Conservation (phyloP, 176 grass and related monocot genomes). For the Saccharum spontaneum region DNA sequence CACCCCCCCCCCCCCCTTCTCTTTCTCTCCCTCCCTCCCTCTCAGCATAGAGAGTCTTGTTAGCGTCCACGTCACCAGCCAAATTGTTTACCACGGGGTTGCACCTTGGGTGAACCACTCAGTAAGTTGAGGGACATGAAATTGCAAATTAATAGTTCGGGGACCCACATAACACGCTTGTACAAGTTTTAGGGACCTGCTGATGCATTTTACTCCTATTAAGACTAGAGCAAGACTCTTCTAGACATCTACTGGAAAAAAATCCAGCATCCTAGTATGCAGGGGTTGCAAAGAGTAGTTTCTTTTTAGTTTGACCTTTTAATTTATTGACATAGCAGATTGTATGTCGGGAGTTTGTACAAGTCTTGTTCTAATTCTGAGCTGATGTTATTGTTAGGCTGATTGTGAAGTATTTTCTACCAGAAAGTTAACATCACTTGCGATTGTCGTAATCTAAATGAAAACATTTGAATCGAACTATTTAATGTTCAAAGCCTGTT, state of each 20-base stretch:
- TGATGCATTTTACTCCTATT: not conserved
- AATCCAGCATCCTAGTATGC: not conserved
- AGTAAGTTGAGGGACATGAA: not conserved
- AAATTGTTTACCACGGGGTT: not conserved
- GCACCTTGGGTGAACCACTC: not conserved
- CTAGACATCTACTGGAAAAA: not conserved
- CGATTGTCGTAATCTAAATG: not conserved
- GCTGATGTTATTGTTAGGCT: not conserved
- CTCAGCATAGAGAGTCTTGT: not conserved
- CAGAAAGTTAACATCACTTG: not conserved
- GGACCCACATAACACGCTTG: not conserved
- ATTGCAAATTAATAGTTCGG: not conserved
- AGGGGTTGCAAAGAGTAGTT: not conserved
- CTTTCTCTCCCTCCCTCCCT: too few species aligned
- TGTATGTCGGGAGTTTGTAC: not conserved
- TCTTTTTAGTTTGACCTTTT: not conserved
- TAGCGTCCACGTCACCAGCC: not conserved
- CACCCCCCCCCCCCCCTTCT: too few species aligned
- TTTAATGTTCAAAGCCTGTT: not conserved
- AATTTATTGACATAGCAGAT: not conserved
- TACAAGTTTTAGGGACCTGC: not conserved
- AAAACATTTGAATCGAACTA: not conserved
- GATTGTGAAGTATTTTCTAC: not conserved
- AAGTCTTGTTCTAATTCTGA: slow-evolving; percentile 7
- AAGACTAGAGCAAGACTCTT: slow-evolving; percentile 12